Evolutionary conservation across 768 basidiomycete species (phyloP), one percentile per base, ranked within the genome.

Genomic region (Wakefieldia striispora): DNA sequence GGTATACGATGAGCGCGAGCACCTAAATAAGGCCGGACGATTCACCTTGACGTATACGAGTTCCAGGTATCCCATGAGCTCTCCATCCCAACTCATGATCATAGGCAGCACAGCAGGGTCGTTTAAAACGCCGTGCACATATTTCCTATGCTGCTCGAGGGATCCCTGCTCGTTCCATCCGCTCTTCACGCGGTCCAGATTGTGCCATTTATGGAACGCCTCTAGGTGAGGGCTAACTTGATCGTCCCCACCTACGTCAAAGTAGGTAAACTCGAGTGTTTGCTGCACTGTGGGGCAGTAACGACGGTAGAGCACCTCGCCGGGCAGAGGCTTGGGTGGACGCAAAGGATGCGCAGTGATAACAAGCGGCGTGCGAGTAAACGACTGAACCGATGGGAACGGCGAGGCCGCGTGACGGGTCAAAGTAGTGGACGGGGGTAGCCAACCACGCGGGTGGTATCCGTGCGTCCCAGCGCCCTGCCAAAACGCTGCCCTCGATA

Each of bases 271-370:
- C 35, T 59, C 57, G 40, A 71, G 49, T 49, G 54, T 46, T 62
- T 65, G 61, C 59, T 68, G 53, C 57, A 79, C 51, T 53, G 64
- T 43, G 50, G 68, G 65, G 39, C 61, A 61, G 54, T 59, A 71
- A 20, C 69, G 60, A 24, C 54, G 55, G 52, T 78, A 79, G n/a
- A 79, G 44, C 16, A 75, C 41, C 48, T 59, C 73, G 54, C 40
- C 76, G 64, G 17, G 69, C 59, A 33, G 43, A 40, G 78, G 78
- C 47, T 79, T 79, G 1, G 72, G 63, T 2, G 77, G 78, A 12
- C 78, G 71, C n/a, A 76, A 63, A n/a, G 78, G 78, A 56, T 79
- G 78, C 23, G 66, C 66, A n/a, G 78, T 55, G 54, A 77, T 72
- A n/a, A 79, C 75, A 46, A 70, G 67, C 21, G 75, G 69, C 7